A percentile compares a stretch with the other conserved stretches of the same genome.
phyloP scores from a whole-genome alignment of 202 grass and related monocot genomes.

The Carex arenaria region DNA sequence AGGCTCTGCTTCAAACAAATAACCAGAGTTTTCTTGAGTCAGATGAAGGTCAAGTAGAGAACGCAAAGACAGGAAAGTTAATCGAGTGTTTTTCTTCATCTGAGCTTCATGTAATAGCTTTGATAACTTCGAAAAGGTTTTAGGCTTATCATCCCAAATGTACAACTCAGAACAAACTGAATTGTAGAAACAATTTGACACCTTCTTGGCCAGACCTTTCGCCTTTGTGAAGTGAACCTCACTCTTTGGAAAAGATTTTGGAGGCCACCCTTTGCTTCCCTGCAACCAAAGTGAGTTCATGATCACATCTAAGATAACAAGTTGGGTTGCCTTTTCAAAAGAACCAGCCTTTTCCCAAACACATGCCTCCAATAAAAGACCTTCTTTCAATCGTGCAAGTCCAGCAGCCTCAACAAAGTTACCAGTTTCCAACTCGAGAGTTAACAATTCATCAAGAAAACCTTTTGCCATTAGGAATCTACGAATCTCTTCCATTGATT shows the following conservation, averaged over 20 bases:
- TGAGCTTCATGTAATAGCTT: constrained; percentile 31
- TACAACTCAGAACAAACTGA: constrained; percentile 43
- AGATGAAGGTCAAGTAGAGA: constrained; percentile 57
- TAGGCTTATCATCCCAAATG: constrained; percentile 35
- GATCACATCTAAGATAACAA: constrained; percentile 45
- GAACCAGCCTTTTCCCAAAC: constrained; percentile 52
- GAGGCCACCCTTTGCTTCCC: constrained; percentile 60
- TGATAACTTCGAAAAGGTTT: constrained; percentile 27
- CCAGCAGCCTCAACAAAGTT: constrained; percentile 63
- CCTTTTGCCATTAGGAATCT: constrained; percentile 39
- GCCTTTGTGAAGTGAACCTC: constrained; percentile 41
- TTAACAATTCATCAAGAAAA: constrained; percentile 53
- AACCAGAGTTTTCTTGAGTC: constrained; percentile 11
- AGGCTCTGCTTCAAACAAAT: constrained; percentile 24
- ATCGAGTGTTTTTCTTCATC: constrained; percentile 32
- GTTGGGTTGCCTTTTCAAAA: constrained; percentile 41
- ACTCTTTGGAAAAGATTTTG: constrained; percentile 44
- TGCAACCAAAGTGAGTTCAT: constrained; percentile 46
- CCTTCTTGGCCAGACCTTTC: constrained; percentile 39
- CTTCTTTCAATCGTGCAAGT: constrained; percentile 46
- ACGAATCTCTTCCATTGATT: constrained; percentile 46
- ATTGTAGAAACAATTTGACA: constrained; percentile 36
- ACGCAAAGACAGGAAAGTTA: constrained; percentile 38
- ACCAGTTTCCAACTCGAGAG: constrained; percentile 52
- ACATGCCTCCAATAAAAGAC: constrained; percentile 51